Evolutionary conservation across 352 stramenopile genomes (phyloP).

Genomic region (Phytophthora pistaciae): DNA sequence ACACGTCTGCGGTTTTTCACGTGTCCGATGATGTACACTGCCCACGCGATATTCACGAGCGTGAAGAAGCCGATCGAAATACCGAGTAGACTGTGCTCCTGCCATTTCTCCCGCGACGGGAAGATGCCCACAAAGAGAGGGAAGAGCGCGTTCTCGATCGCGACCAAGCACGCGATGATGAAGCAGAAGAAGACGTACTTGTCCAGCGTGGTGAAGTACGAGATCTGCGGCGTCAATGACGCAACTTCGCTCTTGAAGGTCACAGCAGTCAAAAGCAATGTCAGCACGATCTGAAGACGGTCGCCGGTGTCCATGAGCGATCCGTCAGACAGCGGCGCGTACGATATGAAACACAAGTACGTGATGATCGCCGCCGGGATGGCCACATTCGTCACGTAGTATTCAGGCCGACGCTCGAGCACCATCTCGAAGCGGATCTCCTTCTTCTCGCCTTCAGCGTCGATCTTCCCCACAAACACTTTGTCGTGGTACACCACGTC

Average conservation of each 20-base stretch:
- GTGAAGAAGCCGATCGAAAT: conserved; percentile 53
- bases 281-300: conserved; percentile 64
- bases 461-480: conserved; percentile 53
- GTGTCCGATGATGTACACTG: conserved; percentile 28
- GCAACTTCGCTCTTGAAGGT: conserved; percentile 71
- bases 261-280: conserved; percentile 67
- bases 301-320: conserved; percentile 57
- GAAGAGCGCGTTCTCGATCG: conserved; percentile 69
- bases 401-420: conserved; percentile 55
- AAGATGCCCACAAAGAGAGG: conserved; percentile 39
- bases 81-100: conserved; percentile 40
- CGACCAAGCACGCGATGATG: conserved; percentile 56
- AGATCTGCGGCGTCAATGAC: conserved; percentile 60
- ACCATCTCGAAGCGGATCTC: conserved; percentile 66
- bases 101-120: conserved; percentile 15
- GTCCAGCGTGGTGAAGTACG: conserved; percentile 75
- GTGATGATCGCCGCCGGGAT: conserved; percentile 59
- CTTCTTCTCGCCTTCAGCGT: conserved; percentile 47
- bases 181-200: conserved; percentile 78
- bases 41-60: conserved; percentile 50
- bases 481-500: conserved; percentile 61
- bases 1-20: conserved; percentile 37
- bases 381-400: conserved; percentile 68
- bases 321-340: conserved; percentile 39
- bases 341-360: conserved; percentile 66